Base-by-base conservation (phyloP, 352 stramenopile genomes). In the Globisporangium cystogenes region DNA sequence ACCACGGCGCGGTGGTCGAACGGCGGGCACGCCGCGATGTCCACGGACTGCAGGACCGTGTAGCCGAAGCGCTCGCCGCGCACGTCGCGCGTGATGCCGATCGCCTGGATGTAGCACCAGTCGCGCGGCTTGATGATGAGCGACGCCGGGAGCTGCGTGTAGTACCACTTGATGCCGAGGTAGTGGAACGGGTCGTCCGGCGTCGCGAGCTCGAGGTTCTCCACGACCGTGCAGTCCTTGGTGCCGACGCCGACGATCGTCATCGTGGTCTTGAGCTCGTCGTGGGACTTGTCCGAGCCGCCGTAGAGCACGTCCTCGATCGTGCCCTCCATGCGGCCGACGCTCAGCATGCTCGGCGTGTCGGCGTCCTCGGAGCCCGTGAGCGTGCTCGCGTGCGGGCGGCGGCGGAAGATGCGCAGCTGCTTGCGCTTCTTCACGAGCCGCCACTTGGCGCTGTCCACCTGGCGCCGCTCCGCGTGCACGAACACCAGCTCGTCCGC, bases 271-370 rank as follows among this genome's bases (percentile, higher is more conserved):
- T 76, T 60, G 40, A 66, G 54, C 27, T 76, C 68, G 0, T 74
- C 64, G 49, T 75, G 52, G 11, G 58, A 67, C 11, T 56, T 60
- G 49, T 62, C 67, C 60, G 76, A 66, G 37, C 50, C 51, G 2
- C 74, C 74, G 52, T 76, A 82, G 21, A 86, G 24, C 39, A 81
- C 33, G 48, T 79, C 62, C 35, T 83, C 68, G 26, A 86, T 61
- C n/a, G 72, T 62, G 14, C 74, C 74, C 23, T 73, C 57, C 15
- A 82, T 59, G 11, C 61, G 44, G 1, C 72, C 72, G 20, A 77
- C 47, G 24, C 65, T 67, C 12, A 72, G 59, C 51, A 86, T 45
- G 18, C 37, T 55, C 23, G 54, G 54, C 10, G 29, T 18, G 26
- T 29, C 41, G 16, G 40, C 51, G 47, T 60, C 54, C 39, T 60